These are phyloP conservation scores for Boeremia lycopersici DNA, from an alignment of 2,329 filamentous ascomycete genomes.

Conservation along the genomic window DNA sequence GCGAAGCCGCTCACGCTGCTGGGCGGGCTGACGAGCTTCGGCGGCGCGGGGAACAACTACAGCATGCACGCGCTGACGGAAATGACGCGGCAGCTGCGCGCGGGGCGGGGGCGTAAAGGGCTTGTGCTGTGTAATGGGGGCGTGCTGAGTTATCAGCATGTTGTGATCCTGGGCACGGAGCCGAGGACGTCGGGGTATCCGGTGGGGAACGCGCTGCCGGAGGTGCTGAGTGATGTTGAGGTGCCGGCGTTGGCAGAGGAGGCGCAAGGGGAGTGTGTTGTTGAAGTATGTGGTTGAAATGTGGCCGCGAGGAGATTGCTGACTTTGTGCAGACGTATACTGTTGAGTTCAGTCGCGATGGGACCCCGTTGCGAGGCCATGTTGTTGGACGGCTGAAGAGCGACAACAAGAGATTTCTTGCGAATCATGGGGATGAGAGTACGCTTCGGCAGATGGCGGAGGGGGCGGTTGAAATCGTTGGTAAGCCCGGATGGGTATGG, in stretches of 20 bases:
- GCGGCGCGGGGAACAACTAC: constrained; percentile 74
- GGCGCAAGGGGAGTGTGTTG: constrained; percentile 57
- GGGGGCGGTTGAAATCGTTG: constrained; percentile 55
- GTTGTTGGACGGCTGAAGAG: constrained; percentile 59
- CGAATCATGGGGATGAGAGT: constrained; percentile 60
- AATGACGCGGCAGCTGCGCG: constrained; percentile 56
- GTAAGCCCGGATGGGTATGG: constrained; percentile 55
- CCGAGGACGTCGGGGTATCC: constrained; percentile 57
- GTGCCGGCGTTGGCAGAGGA: constrained; percentile 47
- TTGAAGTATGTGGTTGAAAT: constrained; percentile 55
- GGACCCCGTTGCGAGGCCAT: constrained; percentile 55
- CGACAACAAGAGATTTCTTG: constrained; percentile 59
- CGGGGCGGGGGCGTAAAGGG: constrained; percentile 55
- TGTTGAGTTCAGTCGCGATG: constrained; percentile 61
- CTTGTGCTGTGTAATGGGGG: constrained; percentile 71
- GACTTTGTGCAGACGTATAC: constrained; percentile 60
- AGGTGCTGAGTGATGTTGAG: constrained; percentile 48
- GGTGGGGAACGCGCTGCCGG: constrained; percentile 52
- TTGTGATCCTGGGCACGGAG: constrained; percentile 60
- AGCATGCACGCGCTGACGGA: constrained; percentile 64
- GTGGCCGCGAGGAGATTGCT: not conserved
- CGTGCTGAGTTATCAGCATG: constrained; percentile 69
- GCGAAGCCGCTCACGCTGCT: constrained; percentile 64
- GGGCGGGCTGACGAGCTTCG: constrained; percentile 71
- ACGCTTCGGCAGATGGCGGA: constrained; percentile 56